Evolutionary conservation across 1,284 basidiomycete genomes (phyloP).

Genomic region (Melampsora larici-populina): DNA sequence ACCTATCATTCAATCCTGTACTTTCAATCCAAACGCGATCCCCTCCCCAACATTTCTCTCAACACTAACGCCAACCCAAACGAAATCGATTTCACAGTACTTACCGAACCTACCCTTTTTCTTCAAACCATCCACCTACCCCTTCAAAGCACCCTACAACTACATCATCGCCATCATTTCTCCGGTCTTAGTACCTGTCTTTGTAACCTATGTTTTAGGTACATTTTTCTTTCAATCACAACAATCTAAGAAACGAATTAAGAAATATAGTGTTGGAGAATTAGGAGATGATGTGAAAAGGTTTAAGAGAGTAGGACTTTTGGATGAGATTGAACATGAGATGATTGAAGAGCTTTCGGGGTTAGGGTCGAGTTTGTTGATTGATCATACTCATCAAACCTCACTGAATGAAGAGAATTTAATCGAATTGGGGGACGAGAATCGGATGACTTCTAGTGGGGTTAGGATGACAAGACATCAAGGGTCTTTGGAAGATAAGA

Average conservation of each 20-base stretch:
- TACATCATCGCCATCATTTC: conserved; percentile 21
- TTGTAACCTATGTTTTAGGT: conserved; percentile 19
- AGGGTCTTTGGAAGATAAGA: background rate
- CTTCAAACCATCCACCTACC: conserved; percentile 32
- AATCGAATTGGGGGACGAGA: background rate
- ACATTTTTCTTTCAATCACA: conserved; percentile 33
- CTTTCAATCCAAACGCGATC: background rate
- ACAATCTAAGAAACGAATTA: conserved; percentile 22
- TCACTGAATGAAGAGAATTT: background rate
- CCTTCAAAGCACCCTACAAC: conserved; percentile 21
- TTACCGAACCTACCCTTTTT: conserved; percentile 32
- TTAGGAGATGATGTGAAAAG: conserved; percentile 11
- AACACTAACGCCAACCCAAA: background rate
- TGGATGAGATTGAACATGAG: conserved; percentile 24
- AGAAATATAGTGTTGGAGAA: conserved; percentile 29
- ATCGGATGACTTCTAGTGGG: background rate
- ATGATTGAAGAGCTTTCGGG: conserved; percentile 29
- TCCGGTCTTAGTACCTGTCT: conserved; percentile 18
- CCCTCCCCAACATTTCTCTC: background rate
- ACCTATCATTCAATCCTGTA: background rate
- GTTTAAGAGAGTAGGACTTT: conserved; percentile 17
- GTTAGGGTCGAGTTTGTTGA: conserved; percentile 1
- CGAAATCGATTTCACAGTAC: background rate
- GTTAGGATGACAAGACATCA: no score
- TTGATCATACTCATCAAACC: background rate